Percentiles rank a stretch among this genome's conserved stretches.
These are phyloP conservation scores for Haplosporangium gracile DNA, from an alignment of 192 early-diverging fungal species.

Conservation along the genomic window DNA sequence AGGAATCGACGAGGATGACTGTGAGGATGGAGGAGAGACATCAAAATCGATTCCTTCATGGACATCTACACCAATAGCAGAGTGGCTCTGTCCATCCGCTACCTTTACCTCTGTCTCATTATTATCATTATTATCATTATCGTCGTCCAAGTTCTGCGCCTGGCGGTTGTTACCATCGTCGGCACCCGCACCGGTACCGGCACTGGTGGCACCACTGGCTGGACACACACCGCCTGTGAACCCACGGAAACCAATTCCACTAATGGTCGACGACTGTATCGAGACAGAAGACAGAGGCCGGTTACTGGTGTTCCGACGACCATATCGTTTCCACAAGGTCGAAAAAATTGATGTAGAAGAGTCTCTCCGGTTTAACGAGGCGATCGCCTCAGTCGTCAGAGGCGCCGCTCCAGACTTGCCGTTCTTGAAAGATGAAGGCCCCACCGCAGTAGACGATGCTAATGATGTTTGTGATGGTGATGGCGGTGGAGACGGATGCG, in stretches of 20 bases:
- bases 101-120: too few relatives aligned
- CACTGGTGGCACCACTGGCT: neutral
- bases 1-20: too few relatives aligned
- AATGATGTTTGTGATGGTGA: too few relatives aligned
- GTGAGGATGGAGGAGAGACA: too few relatives aligned
- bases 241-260: neutral
- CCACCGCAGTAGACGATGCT: neutral
- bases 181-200: neutral
- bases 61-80: too few relatives aligned
- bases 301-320: neutral
- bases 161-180: neutral
- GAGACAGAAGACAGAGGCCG: neutral
- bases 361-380: neutral
- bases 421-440: too few relatives aligned
- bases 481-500: neutral
- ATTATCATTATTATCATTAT: too few relatives aligned
- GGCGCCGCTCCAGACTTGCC: neutral
- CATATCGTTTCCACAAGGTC: neutral
- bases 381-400: neutral
- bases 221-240: neutral
- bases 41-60: too few relatives aligned
- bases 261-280: neutral
- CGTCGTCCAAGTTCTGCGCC: too few relatives aligned
- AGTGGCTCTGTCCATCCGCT: too few relatives aligned
- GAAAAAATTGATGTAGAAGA: neutral